phyloP scores from a whole-genome alignment of 805 yeast genomes.

The Hanseniaspora meyeri region DNA sequence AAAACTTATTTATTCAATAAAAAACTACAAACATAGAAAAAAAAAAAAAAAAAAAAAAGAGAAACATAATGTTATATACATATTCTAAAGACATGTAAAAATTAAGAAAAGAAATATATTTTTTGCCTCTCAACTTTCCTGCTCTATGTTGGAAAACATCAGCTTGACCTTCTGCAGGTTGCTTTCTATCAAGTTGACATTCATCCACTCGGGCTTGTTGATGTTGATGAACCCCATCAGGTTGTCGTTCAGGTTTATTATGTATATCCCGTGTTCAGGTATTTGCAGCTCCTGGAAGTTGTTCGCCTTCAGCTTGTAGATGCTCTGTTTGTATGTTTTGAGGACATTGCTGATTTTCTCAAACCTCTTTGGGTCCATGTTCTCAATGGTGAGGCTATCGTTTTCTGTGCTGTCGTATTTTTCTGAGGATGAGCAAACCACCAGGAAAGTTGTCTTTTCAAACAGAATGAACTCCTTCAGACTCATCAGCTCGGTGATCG shows the following conservation, averaged over 20 bases:
- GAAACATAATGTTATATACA: not conserved
- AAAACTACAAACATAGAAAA: not conserved
- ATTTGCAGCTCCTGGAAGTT: conserved; percentile 58
- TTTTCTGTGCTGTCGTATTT: conserved; percentile 15
- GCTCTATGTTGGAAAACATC: conserved; percentile 4
- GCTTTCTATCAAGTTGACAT: conserved; percentile 5
- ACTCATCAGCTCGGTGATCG: conserved; percentile 58
- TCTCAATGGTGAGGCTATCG: conserved; percentile 1
- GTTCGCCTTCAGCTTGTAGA: conserved; percentile 73
- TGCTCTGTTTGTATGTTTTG: conserved; percentile 87
- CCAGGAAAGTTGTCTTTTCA: conserved; percentile 81
- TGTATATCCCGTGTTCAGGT: conserved; percentile 39
- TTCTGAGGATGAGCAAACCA: conserved; percentile 34
- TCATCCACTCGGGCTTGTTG: conserved; percentile 28
- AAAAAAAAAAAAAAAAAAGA: not conserved
- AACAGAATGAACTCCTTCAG: conserved; percentile 86
- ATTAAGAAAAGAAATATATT: not conserved
- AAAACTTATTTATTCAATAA: not conserved
- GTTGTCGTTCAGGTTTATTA: conserved; percentile 47
- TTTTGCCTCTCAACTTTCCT: not conserved
- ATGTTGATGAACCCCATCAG: conserved; percentile 51
- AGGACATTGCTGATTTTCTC: conserved; percentile 89
- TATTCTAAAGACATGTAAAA: not conserved
- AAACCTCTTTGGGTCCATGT: conserved; percentile 78
- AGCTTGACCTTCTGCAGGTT: not conserved